phyloP scores from a whole-genome alignment of 495 filamentous ascomycete species.

The Zalerion maritima region DNA sequence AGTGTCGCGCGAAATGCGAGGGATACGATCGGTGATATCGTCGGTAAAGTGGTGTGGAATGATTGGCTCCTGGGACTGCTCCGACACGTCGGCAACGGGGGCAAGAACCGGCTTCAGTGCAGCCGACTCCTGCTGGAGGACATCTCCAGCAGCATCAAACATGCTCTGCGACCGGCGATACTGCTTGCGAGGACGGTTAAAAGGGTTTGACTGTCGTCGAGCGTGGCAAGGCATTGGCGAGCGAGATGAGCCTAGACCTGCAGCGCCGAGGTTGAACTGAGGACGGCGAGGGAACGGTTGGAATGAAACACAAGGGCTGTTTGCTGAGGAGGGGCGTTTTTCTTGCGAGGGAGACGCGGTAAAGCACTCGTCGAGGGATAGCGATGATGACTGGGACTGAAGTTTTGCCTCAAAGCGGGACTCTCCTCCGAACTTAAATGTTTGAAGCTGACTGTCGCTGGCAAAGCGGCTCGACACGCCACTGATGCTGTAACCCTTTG shows the following conservation, averaged over 20 bases:
- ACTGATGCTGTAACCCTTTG: constrained; percentile 43
- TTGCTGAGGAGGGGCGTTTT: constrained; percentile 38
- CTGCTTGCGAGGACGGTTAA: constrained; percentile 68
- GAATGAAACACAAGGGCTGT: constrained; percentile 45
- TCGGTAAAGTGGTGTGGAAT: constrained; percentile 77
- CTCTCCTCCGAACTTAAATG: constrained; percentile 63
- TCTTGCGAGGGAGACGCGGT: constrained; percentile 64
- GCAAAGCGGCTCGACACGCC: constrained; percentile 27
- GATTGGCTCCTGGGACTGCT: constrained; percentile 46
- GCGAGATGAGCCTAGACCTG: constrained; percentile 47
- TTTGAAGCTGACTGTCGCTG: constrained; percentile 47
- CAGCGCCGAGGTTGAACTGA: constrained; percentile 27
- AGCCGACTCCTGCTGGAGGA: constrained; percentile 52
- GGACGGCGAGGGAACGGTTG: constrained; percentile 41
- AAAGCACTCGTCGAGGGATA: constrained; percentile 68
- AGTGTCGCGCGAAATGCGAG: constrained; percentile 68
- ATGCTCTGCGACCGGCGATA: constrained; percentile 89
- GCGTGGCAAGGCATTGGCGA: constrained; percentile 58
- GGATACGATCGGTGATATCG: constrained; percentile 68
- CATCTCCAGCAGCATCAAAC: constrained; percentile 83
- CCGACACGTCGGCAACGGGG: constrained; percentile 65
- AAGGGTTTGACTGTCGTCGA: constrained; percentile 55
- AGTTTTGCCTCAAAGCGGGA: constrained; percentile 26
- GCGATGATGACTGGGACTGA: constrained; percentile 34
- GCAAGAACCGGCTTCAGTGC: constrained; percentile 37